A percentile compares a stretch with the other conserved stretches of the same genome.
phyloP scores from a whole-genome alignment of 352 stramenopile species.

The Globisporangium radiosum region DNA sequence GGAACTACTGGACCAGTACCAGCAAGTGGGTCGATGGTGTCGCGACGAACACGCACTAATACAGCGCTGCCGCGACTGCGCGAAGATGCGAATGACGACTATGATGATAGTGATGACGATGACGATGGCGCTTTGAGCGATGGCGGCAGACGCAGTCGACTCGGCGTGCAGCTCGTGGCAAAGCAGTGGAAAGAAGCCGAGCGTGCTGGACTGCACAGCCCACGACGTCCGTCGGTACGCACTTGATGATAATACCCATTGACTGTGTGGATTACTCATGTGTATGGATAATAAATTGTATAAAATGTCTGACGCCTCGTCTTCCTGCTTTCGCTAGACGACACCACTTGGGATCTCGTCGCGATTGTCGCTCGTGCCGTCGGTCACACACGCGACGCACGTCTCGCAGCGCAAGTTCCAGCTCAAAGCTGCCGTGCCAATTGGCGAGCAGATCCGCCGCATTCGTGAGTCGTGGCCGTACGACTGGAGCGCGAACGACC shows the following conservation, averaged over 20 bases:
- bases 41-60: not conserved
- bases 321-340: not conserved
- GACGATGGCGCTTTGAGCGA: not conserved
- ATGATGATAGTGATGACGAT: not conserved
- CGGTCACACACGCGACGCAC: slow-evolving; percentile 46
- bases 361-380: slow-evolving; percentile 21
- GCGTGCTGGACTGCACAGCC: slow-evolving; percentile 21
- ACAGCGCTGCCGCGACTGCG: slow-evolving; percentile 8
- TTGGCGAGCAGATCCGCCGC: slow-evolving; percentile 42
- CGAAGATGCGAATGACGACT: slow-evolving; percentile 1
- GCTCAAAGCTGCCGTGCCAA: slow-evolving; percentile 8
- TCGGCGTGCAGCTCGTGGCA: slow-evolving; percentile 43
- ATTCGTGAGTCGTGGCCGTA: slow-evolving; percentile 72
- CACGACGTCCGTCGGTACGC: slow-evolving; percentile 25
- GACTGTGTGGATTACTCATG: no score
- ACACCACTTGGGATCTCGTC: slow-evolving; percentile 11
- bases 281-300: no score
- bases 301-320: not conserved
- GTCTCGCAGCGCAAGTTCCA: slow-evolving; percentile 27
- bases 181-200: slow-evolving; percentile 53
- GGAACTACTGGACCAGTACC: no score
- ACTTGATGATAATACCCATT: no score
- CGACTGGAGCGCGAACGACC: slow-evolving; percentile 28
- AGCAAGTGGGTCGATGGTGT: no score
- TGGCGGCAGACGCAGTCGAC: slow-evolving; percentile 4